These are phyloP conservation scores for Fusarium sp. DNA, from an alignment of 2,329 filamentous ascomycete species.

Conservation along the genomic window DNA sequence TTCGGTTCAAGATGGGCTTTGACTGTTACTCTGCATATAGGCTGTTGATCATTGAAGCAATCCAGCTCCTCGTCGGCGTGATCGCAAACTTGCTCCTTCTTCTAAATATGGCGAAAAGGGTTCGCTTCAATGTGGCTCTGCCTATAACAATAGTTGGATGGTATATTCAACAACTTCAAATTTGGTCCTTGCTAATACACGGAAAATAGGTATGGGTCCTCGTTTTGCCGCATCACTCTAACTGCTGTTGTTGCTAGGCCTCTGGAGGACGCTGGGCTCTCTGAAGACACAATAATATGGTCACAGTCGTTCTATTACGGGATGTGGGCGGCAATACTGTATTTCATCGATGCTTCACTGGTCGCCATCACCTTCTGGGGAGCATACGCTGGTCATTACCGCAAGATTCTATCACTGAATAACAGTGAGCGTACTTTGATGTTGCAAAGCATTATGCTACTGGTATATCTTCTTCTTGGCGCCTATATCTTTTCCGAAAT, in stretches of 20 bases:
- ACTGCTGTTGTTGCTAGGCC: background rate
- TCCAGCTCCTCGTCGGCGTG: background rate
- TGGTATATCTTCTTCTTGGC: background rate
- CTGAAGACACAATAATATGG: background rate
- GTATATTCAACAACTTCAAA: background rate
- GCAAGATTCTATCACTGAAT: background rate
- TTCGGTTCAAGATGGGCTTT: no score
- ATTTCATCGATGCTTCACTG: background rate
- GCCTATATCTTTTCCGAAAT: background rate
- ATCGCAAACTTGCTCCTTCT: background rate
- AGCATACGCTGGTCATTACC: background rate
- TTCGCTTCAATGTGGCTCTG: background rate
- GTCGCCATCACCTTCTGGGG: background rate
- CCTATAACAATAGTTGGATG: constrained; percentile 1
- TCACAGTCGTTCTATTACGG: constrained; percentile 4
- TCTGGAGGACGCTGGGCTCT: background rate
- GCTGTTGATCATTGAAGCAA: background rate
- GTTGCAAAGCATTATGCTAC: background rate
- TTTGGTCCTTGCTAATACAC: background rate
- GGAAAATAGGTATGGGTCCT: constrained; percentile 1
- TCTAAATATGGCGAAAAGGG: background rate
- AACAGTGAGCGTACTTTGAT: background rate
- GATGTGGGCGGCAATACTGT: background rate
- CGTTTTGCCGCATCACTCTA: background rate
- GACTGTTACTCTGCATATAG: background rate